A percentile compares a stretch with the other conserved stretches of the same genome.
phyloP scores from a whole-genome alignment of 495 filamentous ascomycete genomes.

The Pseudomonodictys pantanalensis region DNA sequence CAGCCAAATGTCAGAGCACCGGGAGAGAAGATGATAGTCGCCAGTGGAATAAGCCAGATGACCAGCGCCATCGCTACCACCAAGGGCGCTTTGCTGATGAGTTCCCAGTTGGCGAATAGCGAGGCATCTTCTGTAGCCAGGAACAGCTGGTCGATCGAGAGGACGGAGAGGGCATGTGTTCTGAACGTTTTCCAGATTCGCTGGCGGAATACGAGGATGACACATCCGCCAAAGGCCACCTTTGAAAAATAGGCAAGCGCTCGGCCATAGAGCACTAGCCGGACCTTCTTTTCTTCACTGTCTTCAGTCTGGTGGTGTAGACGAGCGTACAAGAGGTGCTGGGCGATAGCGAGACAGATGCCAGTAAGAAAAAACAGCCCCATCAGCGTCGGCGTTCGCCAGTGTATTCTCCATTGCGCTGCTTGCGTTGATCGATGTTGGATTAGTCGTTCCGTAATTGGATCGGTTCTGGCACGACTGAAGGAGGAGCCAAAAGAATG shows the following conservation, averaged over 20 bases:
- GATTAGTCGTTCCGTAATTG: slow-evolving; percentile 20
- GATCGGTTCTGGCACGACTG: slow-evolving; percentile 21
- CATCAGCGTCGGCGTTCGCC: slow-evolving; percentile 41
- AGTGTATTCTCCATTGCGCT: slow-evolving; percentile 41
- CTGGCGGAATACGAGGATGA: slow-evolving; percentile 41
- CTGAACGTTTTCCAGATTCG: slow-evolving; percentile 44
- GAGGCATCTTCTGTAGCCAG: slow-evolving; percentile 42
- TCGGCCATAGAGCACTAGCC: slow-evolving; percentile 38
- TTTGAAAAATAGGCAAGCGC: slow-evolving; percentile 45
- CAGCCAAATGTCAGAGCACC: slow-evolving; percentile 41
- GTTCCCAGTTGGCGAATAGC: slow-evolving; percentile 38
- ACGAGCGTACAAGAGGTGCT: slow-evolving; percentile 40
- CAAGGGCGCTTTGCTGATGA: slow-evolving; percentile 39
- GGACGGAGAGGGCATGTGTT: slow-evolving; percentile 35
- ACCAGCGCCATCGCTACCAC: slow-evolving; percentile 40
- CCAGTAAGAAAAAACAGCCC: slow-evolving; percentile 38
- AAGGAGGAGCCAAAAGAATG: not conserved
- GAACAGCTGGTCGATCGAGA: slow-evolving; percentile 42
- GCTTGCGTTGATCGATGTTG: slow-evolving; percentile 14
- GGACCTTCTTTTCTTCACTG: slow-evolving; percentile 36
- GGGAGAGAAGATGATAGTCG: slow-evolving; percentile 42
- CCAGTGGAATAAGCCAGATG: slow-evolving; percentile 46
- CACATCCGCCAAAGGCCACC: slow-evolving; percentile 39
- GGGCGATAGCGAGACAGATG: slow-evolving; percentile 36
- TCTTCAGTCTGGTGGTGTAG: slow-evolving; percentile 34